A percentile compares a stretch with the other conserved stretches of the same genome.
These are phyloP conservation scores for Beauveria australis DNA, from an alignment of 2,329 filamentous ascomycete genomes.

Conservation along the genomic window DNA sequence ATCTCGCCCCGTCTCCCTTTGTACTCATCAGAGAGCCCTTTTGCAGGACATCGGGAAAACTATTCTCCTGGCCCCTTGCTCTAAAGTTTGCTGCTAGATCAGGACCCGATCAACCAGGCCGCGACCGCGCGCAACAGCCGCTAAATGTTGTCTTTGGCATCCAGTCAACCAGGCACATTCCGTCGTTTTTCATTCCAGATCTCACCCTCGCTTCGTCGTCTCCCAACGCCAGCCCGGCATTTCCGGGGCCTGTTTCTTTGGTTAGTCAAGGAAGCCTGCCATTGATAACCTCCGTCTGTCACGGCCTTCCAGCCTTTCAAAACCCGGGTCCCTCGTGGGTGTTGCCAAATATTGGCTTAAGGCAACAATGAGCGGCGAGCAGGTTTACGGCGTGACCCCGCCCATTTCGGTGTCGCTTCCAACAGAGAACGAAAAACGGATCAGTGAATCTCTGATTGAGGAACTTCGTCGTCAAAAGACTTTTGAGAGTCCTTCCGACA, in stretches of 20 bases:
- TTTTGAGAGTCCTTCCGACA: constrained; percentile 78
- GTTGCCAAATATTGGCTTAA: not conserved
- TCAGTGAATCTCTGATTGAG: constrained; percentile 70
- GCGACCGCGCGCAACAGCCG: not conserved
- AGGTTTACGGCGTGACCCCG: constrained; percentile 62
- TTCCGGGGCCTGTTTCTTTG: not conserved
- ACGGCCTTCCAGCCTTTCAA: not conserved
- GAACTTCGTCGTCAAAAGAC: constrained; percentile 86
- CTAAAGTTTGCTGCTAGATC: not conserved
- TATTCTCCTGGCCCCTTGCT: not conserved
- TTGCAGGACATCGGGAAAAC: not conserved
- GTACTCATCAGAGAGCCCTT: not conserved
- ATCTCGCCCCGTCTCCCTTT: not conserved
- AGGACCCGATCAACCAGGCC: not conserved
- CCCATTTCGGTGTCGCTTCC: constrained; percentile 74
- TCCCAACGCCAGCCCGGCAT: not conserved
- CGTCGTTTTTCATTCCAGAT: not conserved
- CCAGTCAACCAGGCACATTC: not conserved
- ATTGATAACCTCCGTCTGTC: constrained; percentile 2
- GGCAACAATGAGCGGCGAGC: constrained; percentile 28
- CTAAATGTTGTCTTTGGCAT: not conserved
- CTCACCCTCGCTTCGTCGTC: not conserved
- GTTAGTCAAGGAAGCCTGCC: not conserved
- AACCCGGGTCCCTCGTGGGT: not conserved
- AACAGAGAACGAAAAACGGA: constrained; percentile 65